A percentile compares a stretch with the other conserved stretches of the same genome.
These are phyloP conservation scores for Lodderomyces beijingensis DNA, from an alignment of 1,139 yeast genomes.

Conservation along the genomic window DNA sequence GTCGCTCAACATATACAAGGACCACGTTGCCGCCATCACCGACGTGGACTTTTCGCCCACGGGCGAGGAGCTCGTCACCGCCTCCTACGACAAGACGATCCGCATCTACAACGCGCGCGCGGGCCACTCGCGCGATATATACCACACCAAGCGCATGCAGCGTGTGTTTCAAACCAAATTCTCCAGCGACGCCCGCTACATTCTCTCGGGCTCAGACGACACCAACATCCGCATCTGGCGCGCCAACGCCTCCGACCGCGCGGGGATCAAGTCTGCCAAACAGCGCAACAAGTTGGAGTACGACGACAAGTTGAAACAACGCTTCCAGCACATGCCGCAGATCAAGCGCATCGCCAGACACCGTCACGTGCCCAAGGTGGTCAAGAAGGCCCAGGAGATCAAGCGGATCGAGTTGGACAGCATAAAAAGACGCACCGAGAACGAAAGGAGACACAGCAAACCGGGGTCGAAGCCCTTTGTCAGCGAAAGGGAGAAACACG, in stretches of 20 bases:
- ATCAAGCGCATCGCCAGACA: slow-evolving; percentile 85
- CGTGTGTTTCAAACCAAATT: slow-evolving; percentile 79
- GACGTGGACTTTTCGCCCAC: slow-evolving; percentile 95
- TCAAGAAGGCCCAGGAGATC: slow-evolving; percentile 85
- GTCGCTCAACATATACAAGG: slow-evolving; percentile 82
- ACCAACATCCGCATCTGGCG: slow-evolving; percentile 95
- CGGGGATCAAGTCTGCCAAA: slow-evolving; percentile 74
- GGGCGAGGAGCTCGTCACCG: slow-evolving; percentile 93
- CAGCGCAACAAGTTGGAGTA: slow-evolving; percentile 84
- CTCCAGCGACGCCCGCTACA: slow-evolving; percentile 84
- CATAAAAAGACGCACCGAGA: slow-evolving; percentile 74
- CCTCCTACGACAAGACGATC: slow-evolving; percentile 90
- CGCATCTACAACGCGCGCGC: slow-evolving; percentile 71
- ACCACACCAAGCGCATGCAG: slow-evolving; percentile 98
- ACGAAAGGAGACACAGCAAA: slow-evolving; percentile 73
- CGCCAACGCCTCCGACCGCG: slow-evolving; percentile 76
- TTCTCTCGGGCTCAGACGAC: slow-evolving; percentile 91
- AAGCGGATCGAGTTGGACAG: slow-evolving; percentile 71
- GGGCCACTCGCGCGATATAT: slow-evolving; percentile 92
- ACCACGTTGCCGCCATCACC: slow-evolving; percentile 94
- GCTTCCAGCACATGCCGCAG: slow-evolving; percentile 96
- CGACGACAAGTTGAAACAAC: slow-evolving; percentile 84
- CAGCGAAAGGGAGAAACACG: slow-evolving; percentile 79
- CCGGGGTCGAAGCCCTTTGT: slow-evolving; percentile 63
- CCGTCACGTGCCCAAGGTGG: slow-evolving; percentile 82